Conservation (phyloP, 208 protist species). For the Trypanosoma melophagium region DNA sequence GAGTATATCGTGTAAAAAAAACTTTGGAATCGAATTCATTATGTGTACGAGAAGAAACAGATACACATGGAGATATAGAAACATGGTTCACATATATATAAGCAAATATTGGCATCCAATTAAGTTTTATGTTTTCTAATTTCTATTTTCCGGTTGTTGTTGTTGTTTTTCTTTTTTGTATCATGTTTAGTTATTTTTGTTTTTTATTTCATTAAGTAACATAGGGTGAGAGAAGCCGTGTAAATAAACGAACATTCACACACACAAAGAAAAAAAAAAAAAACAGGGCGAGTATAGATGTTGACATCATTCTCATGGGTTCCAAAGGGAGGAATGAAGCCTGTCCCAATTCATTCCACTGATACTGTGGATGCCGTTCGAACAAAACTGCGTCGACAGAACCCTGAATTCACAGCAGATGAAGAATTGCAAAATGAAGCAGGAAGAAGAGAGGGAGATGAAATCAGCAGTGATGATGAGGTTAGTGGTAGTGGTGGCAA, state of each 20-base stretch:
- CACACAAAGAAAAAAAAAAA: not conserved
- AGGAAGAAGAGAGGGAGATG: constrained; percentile 22
- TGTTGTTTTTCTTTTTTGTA: too few species aligned
- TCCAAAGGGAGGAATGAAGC: constrained; percentile 83
- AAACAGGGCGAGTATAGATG: constrained; percentile 36
- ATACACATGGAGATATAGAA: too few species aligned
- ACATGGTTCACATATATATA: too few species aligned
- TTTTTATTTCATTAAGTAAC: too few species aligned
- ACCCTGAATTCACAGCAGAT: constrained; percentile 67
- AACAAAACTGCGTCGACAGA: constrained; percentile 64
- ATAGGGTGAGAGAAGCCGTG: too few species aligned
- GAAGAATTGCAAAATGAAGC: constrained; percentile 17
- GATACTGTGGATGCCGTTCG: constrained; percentile 68
- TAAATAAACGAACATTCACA: too few species aligned
- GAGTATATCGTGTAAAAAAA: too few species aligned
- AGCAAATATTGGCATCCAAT: too few species aligned
- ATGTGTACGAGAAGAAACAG: too few species aligned
- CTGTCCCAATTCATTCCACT: constrained; percentile 75
- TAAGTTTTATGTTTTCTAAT: too few species aligned
- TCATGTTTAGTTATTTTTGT: too few species aligned
- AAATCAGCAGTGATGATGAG: constrained; percentile 32
- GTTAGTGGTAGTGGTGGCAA: constrained; percentile 39
- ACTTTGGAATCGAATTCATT: not conserved
- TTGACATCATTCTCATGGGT: constrained; percentile 84
- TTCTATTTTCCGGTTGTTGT: too few species aligned